phyloP scores from a whole-genome alignment of 768 basidiomycete species.

The Lentinula edodes region DNA sequence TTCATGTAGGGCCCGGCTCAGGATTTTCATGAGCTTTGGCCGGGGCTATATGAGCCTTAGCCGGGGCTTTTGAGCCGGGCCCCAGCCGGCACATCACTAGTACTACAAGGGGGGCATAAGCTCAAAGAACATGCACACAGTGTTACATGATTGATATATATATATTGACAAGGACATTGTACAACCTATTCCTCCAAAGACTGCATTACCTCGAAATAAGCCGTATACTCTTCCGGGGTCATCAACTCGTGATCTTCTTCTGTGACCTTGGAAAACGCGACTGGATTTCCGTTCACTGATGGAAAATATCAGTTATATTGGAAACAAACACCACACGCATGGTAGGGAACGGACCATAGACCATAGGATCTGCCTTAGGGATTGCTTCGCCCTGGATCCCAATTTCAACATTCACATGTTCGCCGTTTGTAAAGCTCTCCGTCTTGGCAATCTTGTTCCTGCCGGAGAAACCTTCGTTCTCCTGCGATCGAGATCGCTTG shows the following conservation, averaged over 20 bases:
- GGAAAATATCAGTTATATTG: constrained; percentile 1
- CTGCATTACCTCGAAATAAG: constrained; percentile 69
- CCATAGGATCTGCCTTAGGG: constrained; percentile 51
- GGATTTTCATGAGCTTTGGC: too few species aligned
- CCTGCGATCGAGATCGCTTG: constrained; percentile 66
- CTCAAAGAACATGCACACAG: background rate
- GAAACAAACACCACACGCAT: background rate
- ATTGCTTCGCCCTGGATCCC: constrained; percentile 13
- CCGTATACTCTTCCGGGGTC: constrained; percentile 90
- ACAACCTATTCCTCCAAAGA: constrained; percentile 19
- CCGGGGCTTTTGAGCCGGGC: too few species aligned
- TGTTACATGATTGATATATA: too few species aligned
- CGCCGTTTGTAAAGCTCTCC: constrained; percentile 19
- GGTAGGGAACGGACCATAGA: constrained; percentile 46
- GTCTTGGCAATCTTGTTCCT: constrained; percentile 37
- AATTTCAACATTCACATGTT: constrained; percentile 1
- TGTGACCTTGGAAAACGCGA: constrained; percentile 75
- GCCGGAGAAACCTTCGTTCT: constrained; percentile 40
- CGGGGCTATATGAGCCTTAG: too few species aligned
- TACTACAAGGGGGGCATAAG: constrained; percentile 17
- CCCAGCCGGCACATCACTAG: too few species aligned
- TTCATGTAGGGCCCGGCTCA: too few species aligned
- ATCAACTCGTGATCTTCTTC: constrained; percentile 91
- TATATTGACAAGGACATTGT: background rate
- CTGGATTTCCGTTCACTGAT: constrained; percentile 69